Percentiles rank a stretch among this genome's conserved stretches.
phyloP scores from a whole-genome alignment of 1,139 yeast genomes.

The Fermentozyma sake region DNA sequence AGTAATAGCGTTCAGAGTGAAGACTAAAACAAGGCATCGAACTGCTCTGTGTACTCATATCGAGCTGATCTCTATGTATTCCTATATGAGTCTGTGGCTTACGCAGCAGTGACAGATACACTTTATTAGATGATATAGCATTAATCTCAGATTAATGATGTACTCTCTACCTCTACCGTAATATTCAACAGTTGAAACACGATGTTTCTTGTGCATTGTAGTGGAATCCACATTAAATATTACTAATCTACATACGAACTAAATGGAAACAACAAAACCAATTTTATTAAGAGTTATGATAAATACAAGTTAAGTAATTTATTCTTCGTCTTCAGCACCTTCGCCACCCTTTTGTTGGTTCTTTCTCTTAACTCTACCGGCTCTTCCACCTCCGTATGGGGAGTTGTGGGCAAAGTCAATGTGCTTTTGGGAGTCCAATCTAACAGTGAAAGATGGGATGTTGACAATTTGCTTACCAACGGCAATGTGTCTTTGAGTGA shows the following conservation, averaged over 20 bases:
- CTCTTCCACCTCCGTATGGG: conserved; percentile 99
- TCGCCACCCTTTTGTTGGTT: conserved; percentile 74
- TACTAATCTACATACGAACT: conserved; percentile 10
- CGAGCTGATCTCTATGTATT: too few species aligned
- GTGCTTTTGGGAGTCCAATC: conserved; percentile 99
- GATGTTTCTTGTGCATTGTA: not conserved
- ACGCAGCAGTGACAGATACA: too few species aligned
- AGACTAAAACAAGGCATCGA: too few species aligned
- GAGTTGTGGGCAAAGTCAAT: conserved; percentile 98
- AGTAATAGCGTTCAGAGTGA: too few species aligned
- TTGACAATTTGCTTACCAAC: conserved; percentile 99
- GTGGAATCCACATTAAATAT: conserved; percentile 1
- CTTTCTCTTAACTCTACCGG: conserved; percentile 99
- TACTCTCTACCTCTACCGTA: too few species aligned
- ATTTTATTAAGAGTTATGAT: conserved; percentile 8
- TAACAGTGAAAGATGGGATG: conserved; percentile 98
- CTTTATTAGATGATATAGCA: too few species aligned
- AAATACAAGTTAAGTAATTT: conserved; percentile 25
- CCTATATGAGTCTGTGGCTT: too few species aligned
- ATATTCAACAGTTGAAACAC: not conserved
- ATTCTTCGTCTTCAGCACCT: conserved; percentile 65
- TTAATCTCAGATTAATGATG: too few species aligned
- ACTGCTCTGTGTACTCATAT: too few species aligned
- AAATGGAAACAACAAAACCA: conserved; percentile 8
- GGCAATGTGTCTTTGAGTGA: conserved; percentile 98